phyloP scores from a whole-genome alignment of 257 asterid genomes.

The Nicotiana sylvestris region DNA sequence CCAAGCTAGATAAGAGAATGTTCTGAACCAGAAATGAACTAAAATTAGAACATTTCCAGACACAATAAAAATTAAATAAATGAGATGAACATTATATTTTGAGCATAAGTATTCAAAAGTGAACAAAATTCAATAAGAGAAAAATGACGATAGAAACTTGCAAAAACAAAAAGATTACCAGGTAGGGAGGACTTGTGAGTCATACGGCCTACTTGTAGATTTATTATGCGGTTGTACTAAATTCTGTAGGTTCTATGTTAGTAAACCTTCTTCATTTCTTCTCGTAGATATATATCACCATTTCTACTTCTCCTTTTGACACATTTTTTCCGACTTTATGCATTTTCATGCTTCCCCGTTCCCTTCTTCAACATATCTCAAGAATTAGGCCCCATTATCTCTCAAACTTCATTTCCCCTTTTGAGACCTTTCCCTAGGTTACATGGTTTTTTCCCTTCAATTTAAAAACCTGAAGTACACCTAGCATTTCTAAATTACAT shows the following conservation, averaged over 20 bases:
- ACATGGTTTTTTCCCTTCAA: neutral
- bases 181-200: neutral
- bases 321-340: neutral
- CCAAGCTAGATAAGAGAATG: constrained; percentile 40
- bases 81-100: neutral
- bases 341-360: neutral
- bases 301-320: neutral
- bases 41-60: neutral
- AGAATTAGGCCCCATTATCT: neutral
- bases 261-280: neutral
- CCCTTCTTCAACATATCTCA: neutral
- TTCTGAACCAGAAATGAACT: constrained; percentile 26
- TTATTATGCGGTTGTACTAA: neutral
- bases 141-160: neutral
- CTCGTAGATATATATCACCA: neutral
- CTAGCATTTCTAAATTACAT: neutral
- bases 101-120: neutral
- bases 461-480: neutral
- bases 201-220: neutral
- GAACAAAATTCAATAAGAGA: neutral
- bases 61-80: neutral
- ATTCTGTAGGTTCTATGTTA: neutral
- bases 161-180: neutral
- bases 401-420: neutral
- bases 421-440: neutral